Evolutionary conservation across 768 basidiomycete genomes (phyloP), one percentile per base, ranked within the genome.

Genomic region (Podaxis pistillaris): DNA sequence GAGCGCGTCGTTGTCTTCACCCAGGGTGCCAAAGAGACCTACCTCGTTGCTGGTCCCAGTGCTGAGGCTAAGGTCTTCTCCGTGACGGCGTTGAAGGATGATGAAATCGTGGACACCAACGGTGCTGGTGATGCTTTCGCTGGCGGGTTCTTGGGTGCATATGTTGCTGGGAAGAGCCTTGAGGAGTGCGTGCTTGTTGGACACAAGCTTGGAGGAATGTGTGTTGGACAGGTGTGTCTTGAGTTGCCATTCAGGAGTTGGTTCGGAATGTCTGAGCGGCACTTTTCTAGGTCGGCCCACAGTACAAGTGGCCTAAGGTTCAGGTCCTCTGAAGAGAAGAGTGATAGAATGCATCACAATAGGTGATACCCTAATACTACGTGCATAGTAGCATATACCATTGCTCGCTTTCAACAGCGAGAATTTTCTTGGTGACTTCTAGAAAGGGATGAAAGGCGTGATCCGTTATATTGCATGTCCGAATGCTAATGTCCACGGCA

Each of bases 111-210:
- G 63, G 97, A 99, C 74, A 98, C 97, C 53, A 99, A 99, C 75
- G 97, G 93, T 56, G 97, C 97, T 22, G 97, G 97, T 47, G 96
- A 99, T 73, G 94, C 93, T 47, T 98, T 99, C 69, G 94, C 95
- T 26, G 97, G 96, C 62, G 97, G 93, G 41, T 96, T 98, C 84
- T 76, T 98, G 58, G 97, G 93, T 56, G 96, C 90, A 1, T 81
- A 85, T 60, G 87, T 93, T 56, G 74, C 83, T 38, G 95, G 94
- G 12, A 97, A 93, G 82, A 76, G 71, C 30, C 70, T 93, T 30
- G 87, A 90, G 19, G 88, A 94, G 74, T 83, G 83, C 52, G 84
- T 99, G 63, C 86, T 90, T 76, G 86, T 83, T 30, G 97, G 96
- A 1, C 96, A 98, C 77, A 88, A 86, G 74, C 68, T 97, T 68